A percentile compares a stretch with the other conserved stretches of the same genome.
Evolutionary conservation across 345 rosid genomes (phyloP).

Genomic region (Cardamine occulta): DNA sequence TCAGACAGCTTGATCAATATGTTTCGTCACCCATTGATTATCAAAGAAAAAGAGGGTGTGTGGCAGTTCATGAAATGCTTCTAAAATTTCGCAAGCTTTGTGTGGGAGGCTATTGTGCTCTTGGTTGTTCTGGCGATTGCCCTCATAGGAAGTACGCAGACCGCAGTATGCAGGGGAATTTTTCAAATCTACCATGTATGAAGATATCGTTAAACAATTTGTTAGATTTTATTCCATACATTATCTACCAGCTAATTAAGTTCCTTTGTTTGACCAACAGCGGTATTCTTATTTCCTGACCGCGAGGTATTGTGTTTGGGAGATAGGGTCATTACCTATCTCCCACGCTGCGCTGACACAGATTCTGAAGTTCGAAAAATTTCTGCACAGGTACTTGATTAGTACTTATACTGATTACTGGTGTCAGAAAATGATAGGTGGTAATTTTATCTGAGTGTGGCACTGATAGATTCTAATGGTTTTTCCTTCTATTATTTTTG

Average conservation of each 20-base stretch:
- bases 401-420: conserved; percentile 14
- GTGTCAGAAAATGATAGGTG: conserved; percentile 17
- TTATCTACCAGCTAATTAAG: conserved; percentile 24
- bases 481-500: conserved; percentile 29
- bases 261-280: conserved; percentile 51
- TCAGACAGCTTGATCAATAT: conserved; percentile 86
- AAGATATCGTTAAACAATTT: conserved; percentile 24
- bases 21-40: conserved; percentile 79
- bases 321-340: conserved; percentile 87
- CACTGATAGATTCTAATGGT: conserved; percentile 24
- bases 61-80: conserved; percentile 86
- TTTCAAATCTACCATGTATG: conserved; percentile 86
- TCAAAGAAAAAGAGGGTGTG: conserved; percentile 93
- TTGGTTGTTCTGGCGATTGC: conserved; percentile 93
- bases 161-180: conserved; percentile 64
- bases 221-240: background rate
- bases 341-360: conserved; percentile 97
- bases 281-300: conserved; percentile 87
- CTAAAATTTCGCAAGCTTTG: conserved; percentile 88
- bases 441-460: conserved; percentile 10
- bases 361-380: conserved; percentile 89
- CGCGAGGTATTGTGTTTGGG: conserved; percentile 94
- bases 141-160: conserved; percentile 79
- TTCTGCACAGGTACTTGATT: conserved; percentile 79
- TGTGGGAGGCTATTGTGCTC: conserved; percentile 79